Evolutionary conservation across 2,329 filamentous ascomycete species (phyloP).

Genomic region (Penicillium sp.): DNA sequence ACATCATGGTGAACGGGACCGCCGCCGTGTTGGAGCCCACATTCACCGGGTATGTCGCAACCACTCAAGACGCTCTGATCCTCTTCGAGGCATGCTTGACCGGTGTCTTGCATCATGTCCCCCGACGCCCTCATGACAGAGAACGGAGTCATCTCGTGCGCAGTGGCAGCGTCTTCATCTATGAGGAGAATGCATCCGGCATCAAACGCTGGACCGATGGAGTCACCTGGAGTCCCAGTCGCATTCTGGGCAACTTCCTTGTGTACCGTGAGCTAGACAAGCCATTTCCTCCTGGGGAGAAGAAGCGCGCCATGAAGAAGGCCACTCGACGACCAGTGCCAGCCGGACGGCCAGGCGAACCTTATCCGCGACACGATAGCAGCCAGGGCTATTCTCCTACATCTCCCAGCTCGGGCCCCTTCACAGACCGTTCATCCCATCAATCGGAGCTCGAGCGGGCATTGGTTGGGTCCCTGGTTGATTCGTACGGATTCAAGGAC

Average conservation of each 20-base stretch:
- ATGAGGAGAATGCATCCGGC: conserved; percentile 84
- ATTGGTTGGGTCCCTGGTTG: conserved; percentile 79
- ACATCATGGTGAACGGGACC: conserved; percentile 45
- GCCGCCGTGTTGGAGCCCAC: conserved; percentile 60
- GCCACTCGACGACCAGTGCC: conserved; percentile 50
- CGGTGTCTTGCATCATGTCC: conserved; percentile 70
- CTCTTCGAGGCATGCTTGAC: conserved; percentile 76
- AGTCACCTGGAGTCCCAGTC: conserved; percentile 84
- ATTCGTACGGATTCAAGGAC: conserved; percentile 83
- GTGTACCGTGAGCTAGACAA: conserved; percentile 80
- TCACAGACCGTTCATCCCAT: conserved; percentile 37
- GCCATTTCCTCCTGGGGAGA: conserved; percentile 77
- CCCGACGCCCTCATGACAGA: conserved; percentile 80
- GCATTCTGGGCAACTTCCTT: conserved; percentile 80
- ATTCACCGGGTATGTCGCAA: conserved; percentile 66
- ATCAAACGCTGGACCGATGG: conserved; percentile 96
- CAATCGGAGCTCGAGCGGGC: conserved; percentile 55
- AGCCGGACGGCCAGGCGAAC: conserved; percentile 52
- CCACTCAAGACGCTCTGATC: conserved; percentile 72
- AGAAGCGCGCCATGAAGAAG: conserved; percentile 78
- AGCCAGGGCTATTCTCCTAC: conserved; percentile 42
- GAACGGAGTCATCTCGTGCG: conserved; percentile 75
- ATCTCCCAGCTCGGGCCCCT: conserved; percentile 32
- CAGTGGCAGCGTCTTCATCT: conserved; percentile 86
- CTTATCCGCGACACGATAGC: conserved; percentile 49